Evolutionary conservation across 2,329 filamentous ascomycete species (phyloP).

Genomic region (Colletotrichum sp.): DNA sequence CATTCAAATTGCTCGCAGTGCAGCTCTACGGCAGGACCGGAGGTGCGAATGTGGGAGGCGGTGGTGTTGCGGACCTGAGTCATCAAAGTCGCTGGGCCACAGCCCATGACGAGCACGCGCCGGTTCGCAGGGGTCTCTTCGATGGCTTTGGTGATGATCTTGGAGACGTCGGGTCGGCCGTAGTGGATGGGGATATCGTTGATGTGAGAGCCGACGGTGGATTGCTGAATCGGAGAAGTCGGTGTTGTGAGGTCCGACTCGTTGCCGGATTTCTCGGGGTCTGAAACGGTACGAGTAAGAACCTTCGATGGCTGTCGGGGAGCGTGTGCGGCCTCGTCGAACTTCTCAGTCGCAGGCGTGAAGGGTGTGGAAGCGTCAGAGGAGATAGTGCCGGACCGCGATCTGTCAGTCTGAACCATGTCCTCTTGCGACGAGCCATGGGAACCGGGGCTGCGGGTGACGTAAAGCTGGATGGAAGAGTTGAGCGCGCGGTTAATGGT

Average conservation of each 20-base stretch:
- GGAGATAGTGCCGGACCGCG: background rate
- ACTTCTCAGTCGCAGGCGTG: background rate
- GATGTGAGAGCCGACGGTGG: background rate
- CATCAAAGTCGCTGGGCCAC: constrained; percentile 51
- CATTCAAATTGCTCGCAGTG: constrained; percentile 55
- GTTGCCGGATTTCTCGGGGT: constrained; percentile 23
- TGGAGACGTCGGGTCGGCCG: constrained; percentile 41
- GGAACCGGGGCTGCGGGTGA: constrained; percentile 29
- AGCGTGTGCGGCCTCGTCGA: background rate
- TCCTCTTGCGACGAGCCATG: background rate
- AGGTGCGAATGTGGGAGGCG: constrained; percentile 40
- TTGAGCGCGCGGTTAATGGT: constrained; percentile 32
- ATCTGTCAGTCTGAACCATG: background rate
- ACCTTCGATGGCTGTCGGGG: constrained; percentile 7
- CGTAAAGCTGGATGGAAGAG: constrained; percentile 36
- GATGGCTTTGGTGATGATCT: constrained; percentile 38
- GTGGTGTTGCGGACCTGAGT: constrained; percentile 44
- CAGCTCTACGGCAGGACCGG: constrained; percentile 50
- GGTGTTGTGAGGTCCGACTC: constrained; percentile 23
- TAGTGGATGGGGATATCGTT: constrained; percentile 30
- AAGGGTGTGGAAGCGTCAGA: background rate
- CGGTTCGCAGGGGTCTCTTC: constrained; percentile 29
- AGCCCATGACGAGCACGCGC: constrained; percentile 48
- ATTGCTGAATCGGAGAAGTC: constrained; percentile 4
- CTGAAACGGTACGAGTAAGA: constrained; percentile 14